Evolutionary conservation across 2,329 filamentous ascomycete species (phyloP), one percentile per base, ranked within the genome.

Genomic region (Truncatella angustata): DNA sequence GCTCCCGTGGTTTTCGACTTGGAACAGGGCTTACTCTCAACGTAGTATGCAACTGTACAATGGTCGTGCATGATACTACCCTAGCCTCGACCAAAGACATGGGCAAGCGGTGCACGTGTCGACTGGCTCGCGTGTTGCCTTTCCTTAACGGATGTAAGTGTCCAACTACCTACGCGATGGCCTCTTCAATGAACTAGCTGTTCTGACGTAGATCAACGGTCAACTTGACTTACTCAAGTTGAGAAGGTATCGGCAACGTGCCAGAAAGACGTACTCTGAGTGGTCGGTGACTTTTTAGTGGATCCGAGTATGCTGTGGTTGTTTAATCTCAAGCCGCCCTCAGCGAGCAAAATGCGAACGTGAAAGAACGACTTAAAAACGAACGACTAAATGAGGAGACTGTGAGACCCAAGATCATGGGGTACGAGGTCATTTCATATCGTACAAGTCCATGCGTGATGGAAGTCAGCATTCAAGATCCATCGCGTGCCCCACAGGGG

Each of bases 251-350:
- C 40, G 28, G 28, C 9, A 47, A 47, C 44, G 44, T 47, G 44
- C 26, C 16, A 14, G 28, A n/a, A 34, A 16, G 16, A 12, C 26
- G 44, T 14, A 14, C 12, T 20, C 20, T 47, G 44, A 47, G n/a
- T 47, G 44, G 44, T 24, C n/a, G 26, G 16, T n/a, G n/a, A n/a
- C n/a, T n/a, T 47, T 47, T 47, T 18, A 24, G 44, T 47, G 44
- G 44, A 44, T 44, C 40, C 40, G 44, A 47, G 18, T 47, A 47
- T 47, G 44, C 28, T 47, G 28, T 28, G 20, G 16, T 14, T 21
- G 36, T 21, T 10, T 7, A 9, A 40, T 21, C 11, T 47, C 20
- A 24, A 47, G 44, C 26, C 21, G 32, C 44, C 32, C 16, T 34
- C 44, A 47, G 32, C 44, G 16, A 47, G 12, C 28, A 35, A 47